Conservation (phyloP, 2,329 filamentous ascomycete species). For the Trichoderma brevicompactum region DNA sequence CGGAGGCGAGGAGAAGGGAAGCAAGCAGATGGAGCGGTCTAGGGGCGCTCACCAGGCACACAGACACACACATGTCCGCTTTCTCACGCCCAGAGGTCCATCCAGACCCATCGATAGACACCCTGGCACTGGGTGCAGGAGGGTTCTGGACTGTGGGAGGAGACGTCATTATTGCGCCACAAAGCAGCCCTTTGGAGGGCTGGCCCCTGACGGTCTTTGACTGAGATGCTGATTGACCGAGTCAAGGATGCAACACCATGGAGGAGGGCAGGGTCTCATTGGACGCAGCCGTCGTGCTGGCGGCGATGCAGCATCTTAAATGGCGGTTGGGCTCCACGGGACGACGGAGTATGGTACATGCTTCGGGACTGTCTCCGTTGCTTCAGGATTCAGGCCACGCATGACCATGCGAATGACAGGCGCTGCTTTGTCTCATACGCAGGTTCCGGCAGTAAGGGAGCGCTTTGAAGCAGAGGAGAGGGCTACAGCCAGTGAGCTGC, state of each 20-base stretch:
- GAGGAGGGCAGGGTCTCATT: not conserved
- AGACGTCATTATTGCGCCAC: slow-evolving; percentile 20
- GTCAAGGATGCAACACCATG: not conserved
- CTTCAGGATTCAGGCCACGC: too few species aligned
- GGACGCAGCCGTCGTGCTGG: too few species aligned
- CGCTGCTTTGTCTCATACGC: too few species aligned
- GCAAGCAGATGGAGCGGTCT: too few species aligned
- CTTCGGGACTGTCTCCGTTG: too few species aligned
- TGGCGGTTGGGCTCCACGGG: too few species aligned
- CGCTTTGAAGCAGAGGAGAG: not conserved
- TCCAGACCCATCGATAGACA: slow-evolving; percentile 2
- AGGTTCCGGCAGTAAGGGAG: too few species aligned
- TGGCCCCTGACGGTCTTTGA: not conserved
- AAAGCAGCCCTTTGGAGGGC: not conserved
- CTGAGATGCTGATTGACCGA: not conserved
- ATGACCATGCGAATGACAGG: too few species aligned
- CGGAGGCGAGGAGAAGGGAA: too few species aligned
- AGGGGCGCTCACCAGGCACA: not conserved
- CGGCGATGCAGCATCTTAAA: too few species aligned
- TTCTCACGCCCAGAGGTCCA: not conserved
- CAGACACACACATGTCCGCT: not conserved
- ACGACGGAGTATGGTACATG: too few species aligned
- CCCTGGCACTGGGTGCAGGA: not conserved
- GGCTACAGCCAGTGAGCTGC: not conserved
- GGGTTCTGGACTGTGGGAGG: slow-evolving; percentile 11